These are phyloP conservation scores for Cercospora zeae-maydis DNA, from an alignment of 2,329 filamentous ascomycete genomes.

Conservation along the genomic window DNA sequence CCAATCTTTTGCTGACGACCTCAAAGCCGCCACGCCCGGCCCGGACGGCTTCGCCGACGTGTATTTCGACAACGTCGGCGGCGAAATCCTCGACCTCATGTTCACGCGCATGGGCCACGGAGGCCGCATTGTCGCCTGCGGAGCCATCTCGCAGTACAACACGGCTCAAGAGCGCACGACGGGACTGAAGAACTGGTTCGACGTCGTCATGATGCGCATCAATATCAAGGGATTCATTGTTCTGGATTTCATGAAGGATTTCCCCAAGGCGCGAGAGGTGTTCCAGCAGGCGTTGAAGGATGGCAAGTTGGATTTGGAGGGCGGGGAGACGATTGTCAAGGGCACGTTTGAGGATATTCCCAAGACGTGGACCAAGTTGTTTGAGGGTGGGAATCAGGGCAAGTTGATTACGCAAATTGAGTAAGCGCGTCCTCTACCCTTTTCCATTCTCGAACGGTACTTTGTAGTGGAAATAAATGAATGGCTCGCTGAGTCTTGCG, in stretches of 20 bases:
- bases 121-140: constrained; percentile 67
- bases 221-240: constrained; percentile 37
- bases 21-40: constrained; percentile 44
- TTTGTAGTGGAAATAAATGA: neutral
- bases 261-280: constrained; percentile 20
- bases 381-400: constrained; percentile 47
- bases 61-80: constrained; percentile 72
- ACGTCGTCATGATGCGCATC: constrained; percentile 36
- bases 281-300: constrained; percentile 37
- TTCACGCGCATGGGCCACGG: constrained; percentile 60
- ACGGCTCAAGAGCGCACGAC: constrained; percentile 40
- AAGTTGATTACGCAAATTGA: constrained; percentile 45
- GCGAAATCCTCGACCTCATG: constrained; percentile 65
- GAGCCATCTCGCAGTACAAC: constrained; percentile 68
- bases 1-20: constrained; percentile 45
- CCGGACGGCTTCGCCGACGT: constrained; percentile 53
- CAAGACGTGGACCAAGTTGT: constrained; percentile 49
- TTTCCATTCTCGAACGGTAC: no score
- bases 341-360: constrained; percentile 50
- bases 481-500: neutral
- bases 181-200: constrained; percentile 39
- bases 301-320: constrained; percentile 48
- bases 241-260: constrained; percentile 31
- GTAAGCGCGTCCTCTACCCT: no score
- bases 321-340: constrained; percentile 46